phyloP scores from a whole-genome alignment of 2,329 filamentous ascomycete genomes.

The Chaetomiaceae sp. region DNA sequence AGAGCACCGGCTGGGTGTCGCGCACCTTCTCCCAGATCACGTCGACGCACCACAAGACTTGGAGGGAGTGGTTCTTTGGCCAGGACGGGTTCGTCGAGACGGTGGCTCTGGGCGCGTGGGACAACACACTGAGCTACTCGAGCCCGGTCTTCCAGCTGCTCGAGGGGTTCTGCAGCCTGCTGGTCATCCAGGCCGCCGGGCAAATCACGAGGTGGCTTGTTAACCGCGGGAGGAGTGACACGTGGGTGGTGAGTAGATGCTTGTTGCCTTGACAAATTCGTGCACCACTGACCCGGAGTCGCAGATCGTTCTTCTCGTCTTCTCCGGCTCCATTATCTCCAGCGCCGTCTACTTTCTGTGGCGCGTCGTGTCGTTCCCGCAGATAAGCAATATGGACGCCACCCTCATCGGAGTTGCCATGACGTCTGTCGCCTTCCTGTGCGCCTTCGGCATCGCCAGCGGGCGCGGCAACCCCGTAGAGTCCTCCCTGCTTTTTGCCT shows the following conservation, averaged over 20 bases:
- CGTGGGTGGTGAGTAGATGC: conserved; percentile 72
- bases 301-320: conserved; percentile 79
- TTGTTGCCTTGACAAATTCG: conserved; percentile 23
- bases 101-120: conserved; percentile 79
- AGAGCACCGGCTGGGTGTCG: conserved; percentile 72
- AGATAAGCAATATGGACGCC: conserved; percentile 87
- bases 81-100: conserved; percentile 75
- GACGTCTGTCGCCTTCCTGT: conserved; percentile 87
- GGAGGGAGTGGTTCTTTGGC: conserved; percentile 86
- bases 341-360: conserved; percentile 95
- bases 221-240: conserved; percentile 88
- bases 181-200: conserved; percentile 91
- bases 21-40: conserved; percentile 67
- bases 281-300: not conserved
- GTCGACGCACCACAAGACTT: conserved; percentile 50
- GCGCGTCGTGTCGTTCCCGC: conserved; percentile 89
- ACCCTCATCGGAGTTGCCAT: conserved; percentile 89
- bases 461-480: conserved; percentile 93
- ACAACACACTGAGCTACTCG: conserved; percentile 81
- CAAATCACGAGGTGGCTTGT: conserved; percentile 95
- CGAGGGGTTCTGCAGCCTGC: conserved; percentile 92
- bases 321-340: conserved; percentile 87
- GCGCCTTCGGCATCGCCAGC: conserved; percentile 88
- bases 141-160: conserved; percentile 90
- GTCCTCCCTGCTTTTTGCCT: conserved; percentile 91